Base-by-base conservation (phyloP, 176 grass and related monocot species). In the Pontederia crassipes region DNA sequence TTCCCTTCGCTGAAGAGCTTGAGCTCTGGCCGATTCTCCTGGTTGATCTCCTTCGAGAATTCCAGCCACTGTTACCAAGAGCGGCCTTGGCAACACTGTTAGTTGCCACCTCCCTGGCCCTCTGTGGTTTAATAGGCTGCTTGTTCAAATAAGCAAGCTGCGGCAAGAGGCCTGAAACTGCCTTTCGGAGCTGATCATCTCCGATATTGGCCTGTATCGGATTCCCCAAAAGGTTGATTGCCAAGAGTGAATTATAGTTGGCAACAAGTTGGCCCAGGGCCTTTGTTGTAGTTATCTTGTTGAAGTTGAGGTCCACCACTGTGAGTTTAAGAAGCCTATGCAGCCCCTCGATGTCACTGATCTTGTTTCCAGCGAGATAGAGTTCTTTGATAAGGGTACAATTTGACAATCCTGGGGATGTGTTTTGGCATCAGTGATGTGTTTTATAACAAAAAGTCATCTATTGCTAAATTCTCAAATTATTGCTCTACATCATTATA, bases 311-410 rank as follows among this genome's bases (percentile, higher is more conserved):
- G 74, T 98, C 93, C 18, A 98, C 73, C 2, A 92, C 74, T 2
- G 76, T 77, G 6, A 98, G 71, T 79, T 92, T 98, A 2, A 89
- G 85, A 58, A 92, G 79, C 0, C 87, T 78, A 79, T 97, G 87
- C 8, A 98, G 84, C 0, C 93, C 93, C 29, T 98, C 93, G 5
- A 89, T 81, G 35, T 86, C 74, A 55, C 93, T 81, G 66, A 98
- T 86, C 85, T 86, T 89, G 74, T 98, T 98, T 40, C 93, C 93
- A 49, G 81, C 79, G 2, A 98, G 79, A 74, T 86, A 98, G 8
- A 98, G 67, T 75, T 98, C 93, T 74, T 79, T 83, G 46, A 98
- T 77, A 55, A 79, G 81, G 27, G 71, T 88, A 64, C 83, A 85
- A 54, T 64, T 85, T 51, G 87, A 87, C 47, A 92, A 55, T 12